These are phyloP conservation scores for Boletus speciosus DNA, from an alignment of 768 basidiomycete genomes.

Conservation along the genomic window DNA sequence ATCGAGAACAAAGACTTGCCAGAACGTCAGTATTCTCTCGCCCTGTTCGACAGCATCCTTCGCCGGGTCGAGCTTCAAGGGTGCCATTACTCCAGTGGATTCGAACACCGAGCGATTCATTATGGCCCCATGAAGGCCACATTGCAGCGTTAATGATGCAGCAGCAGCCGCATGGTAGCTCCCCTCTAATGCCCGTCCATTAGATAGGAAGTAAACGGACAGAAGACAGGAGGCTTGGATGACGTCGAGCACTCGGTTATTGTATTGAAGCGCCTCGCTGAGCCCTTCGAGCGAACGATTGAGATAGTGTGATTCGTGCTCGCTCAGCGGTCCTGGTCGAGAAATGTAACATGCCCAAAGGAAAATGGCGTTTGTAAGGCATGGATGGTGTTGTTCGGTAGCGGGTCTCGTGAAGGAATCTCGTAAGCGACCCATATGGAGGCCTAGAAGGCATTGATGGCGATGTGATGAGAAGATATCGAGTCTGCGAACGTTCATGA, in stretches of 20 bases:
- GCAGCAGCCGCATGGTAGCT: slow-evolving; percentile 75
- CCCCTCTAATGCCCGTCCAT: slow-evolving; percentile 74
- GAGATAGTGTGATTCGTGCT: slow-evolving; percentile 73
- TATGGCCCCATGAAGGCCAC: slow-evolving; percentile 55
- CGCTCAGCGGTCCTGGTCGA: slow-evolving; percentile 62
- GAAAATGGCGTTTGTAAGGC: slow-evolving; percentile 76
- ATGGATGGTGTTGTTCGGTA: slow-evolving; percentile 68
- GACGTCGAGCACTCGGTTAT: slow-evolving; percentile 59
- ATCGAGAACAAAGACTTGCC: slow-evolving; percentile 81
- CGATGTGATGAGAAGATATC: slow-evolving; percentile 75
- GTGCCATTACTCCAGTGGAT: slow-evolving; percentile 31
- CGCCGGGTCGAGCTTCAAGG: slow-evolving; percentile 52
- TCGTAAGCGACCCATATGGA: slow-evolving; percentile 63
- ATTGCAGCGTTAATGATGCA: slow-evolving; percentile 68
- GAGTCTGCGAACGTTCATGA: slow-evolving; percentile 42
- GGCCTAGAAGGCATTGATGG: slow-evolving; percentile 68
- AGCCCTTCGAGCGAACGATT: slow-evolving; percentile 58
- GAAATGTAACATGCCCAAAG: slow-evolving; percentile 83
- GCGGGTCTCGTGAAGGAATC: slow-evolving; percentile 53
- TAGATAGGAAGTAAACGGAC: slow-evolving; percentile 72
- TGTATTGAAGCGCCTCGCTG: slow-evolving; percentile 56
- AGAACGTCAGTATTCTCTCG: slow-evolving; percentile 73
- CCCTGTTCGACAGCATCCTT: slow-evolving; percentile 61
- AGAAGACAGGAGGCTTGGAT: slow-evolving; percentile 76
- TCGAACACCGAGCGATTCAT: slow-evolving; percentile 34